A percentile compares a stretch with the other conserved stretches of the same genome.
phyloP scores from a whole-genome alignment of 148 eudicot species.

The Rhododendron molle region DNA sequence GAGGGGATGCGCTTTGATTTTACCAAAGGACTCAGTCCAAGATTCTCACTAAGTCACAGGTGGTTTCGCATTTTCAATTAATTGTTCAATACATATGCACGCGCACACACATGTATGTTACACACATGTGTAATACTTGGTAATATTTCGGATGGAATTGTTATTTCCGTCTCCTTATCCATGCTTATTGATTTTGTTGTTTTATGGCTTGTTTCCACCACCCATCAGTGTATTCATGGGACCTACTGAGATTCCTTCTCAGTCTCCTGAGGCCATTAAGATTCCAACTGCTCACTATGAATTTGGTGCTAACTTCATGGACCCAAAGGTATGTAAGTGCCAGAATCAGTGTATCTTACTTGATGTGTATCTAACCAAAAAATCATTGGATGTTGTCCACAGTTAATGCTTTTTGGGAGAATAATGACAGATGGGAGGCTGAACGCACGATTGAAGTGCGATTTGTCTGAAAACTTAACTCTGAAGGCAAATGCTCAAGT shows the following conservation, averaged over 20 bases:
- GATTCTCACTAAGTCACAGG: slow-evolving; percentile 95
- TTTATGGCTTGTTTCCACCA: slow-evolving; percentile 13
- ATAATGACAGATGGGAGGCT: slow-evolving; percentile 80
- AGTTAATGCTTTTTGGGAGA: slow-evolving; percentile 96
- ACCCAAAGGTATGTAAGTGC: slow-evolving; percentile 58
- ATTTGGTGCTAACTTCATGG: slow-evolving; percentile 91
- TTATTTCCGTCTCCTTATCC: not conserved
- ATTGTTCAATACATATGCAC: not conserved
- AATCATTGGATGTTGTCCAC: slow-evolving; percentile 15
- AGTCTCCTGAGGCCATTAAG: slow-evolving; percentile 74
- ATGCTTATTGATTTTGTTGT: not conserved
- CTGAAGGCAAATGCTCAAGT: slow-evolving; percentile 83
- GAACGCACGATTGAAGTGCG: slow-evolving; percentile 80
- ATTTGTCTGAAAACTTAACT: slow-evolving; percentile 76
- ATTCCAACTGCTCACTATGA: slow-evolving; percentile 90
- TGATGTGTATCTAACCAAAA: not conserved
- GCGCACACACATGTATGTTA: not conserved
- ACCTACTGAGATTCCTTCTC: slow-evolving; percentile 85
- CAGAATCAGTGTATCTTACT: not conserved
- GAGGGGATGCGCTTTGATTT: slow-evolving; percentile 98
- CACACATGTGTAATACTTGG: not conserved
- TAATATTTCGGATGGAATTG: not conserved
- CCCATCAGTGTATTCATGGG: slow-evolving; percentile 77
- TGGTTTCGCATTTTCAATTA: slow-evolving; percentile 13
- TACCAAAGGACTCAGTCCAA: slow-evolving; percentile 74